Base-by-base conservation (phyloP, 441 rosid genomes). In the Erodium texanum region DNA sequence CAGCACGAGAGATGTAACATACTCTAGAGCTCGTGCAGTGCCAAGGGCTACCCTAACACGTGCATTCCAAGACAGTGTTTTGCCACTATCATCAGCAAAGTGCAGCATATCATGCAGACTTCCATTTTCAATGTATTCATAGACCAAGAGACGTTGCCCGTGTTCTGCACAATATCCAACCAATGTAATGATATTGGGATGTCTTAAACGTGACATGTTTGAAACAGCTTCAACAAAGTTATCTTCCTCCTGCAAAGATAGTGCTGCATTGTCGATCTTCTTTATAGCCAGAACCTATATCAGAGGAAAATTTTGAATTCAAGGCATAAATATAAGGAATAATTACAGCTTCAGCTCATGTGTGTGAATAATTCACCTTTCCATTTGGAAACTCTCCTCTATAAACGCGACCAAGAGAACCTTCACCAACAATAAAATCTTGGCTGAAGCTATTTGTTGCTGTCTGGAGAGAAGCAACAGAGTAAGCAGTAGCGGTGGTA, bases 81-180 rank as follows among this genome's bases (percentile, higher is more conserved):
- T 80, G 75, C 75, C 84, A 62, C 80, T 76, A 32, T 85, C 98
- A 72, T 87, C 98, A 58, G 90, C 99, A 38, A 83, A 82, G 75
- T 88, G 97, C 59, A 95, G 82, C 7, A 83, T 84, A 61, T 92
- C 98, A 64, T 90, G 97, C 69, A 95, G 75, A 0, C 95, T 83
- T 56, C 99, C 96, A 34, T 81, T 85, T 70, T 89, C 82, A 79
- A 93, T 90, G 67, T 90, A 92, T 78, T 95, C 97, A 20, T 83
- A 90, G 64, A 92, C 80, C 66, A 95, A 78, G 77, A 95, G 98
- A 84, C 91, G 86, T 74, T 92, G 89, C 24, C 84, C 92, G 70
- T 92, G 96, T 85, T 92, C 99, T 56, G 96, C 88, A 79, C 98
- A 95, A 81, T 87, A 95, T 54, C 99, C 99, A 85, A 85, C 81